Percentiles rank a stretch among this genome's conserved stretches.
Conservation (phyloP, 768 basidiomycete species). For the Boletus speciosus region DNA sequence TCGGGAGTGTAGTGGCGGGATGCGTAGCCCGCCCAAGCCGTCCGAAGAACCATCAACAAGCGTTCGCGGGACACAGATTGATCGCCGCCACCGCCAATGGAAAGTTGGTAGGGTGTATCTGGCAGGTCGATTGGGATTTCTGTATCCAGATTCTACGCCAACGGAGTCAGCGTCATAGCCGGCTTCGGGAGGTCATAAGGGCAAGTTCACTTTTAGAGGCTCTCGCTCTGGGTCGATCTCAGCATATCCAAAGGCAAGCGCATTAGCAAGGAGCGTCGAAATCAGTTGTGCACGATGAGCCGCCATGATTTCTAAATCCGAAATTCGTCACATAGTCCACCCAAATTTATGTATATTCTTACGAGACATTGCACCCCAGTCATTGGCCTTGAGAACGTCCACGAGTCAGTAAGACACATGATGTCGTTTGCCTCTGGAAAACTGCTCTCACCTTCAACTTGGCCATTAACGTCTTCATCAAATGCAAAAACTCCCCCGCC, state of each 20-base stretch:
- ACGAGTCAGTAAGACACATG: background rate
- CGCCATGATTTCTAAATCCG: conserved; percentile 42
- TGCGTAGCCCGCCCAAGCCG: conserved; percentile 14
- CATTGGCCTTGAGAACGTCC: conserved; percentile 43
- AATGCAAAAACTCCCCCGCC: conserved; percentile 53
- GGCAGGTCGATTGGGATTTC: conserved; percentile 36
- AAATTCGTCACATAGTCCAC: background rate
- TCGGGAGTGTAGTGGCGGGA: conserved; percentile 23
- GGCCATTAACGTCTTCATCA: conserved; percentile 63
- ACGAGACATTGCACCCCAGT: conserved; percentile 67
- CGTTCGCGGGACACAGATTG: conserved; percentile 17
- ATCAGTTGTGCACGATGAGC: conserved; percentile 46
- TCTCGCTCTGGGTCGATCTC: conserved; percentile 46
- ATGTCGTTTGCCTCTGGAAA: too few species aligned
- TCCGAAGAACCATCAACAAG: conserved; percentile 14
- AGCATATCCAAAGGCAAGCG: conserved; percentile 45
- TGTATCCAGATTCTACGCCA: conserved; percentile 49
- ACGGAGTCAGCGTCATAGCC: background rate
- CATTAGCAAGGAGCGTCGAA: conserved; percentile 40
- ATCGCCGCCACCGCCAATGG: conserved; percentile 22
- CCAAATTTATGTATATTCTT: conserved; percentile 15
- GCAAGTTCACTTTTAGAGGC: conserved; percentile 43
- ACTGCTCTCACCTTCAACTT: conserved; percentile 49
- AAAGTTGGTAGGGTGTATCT: conserved; percentile 39
- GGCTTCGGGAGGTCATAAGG: fast-evolving